Percentiles rank a stretch among this genome's conserved stretches.
phyloP scores from a whole-genome alignment of 2,329 filamentous ascomycete species.

The Aspergillus fischeri region DNA sequence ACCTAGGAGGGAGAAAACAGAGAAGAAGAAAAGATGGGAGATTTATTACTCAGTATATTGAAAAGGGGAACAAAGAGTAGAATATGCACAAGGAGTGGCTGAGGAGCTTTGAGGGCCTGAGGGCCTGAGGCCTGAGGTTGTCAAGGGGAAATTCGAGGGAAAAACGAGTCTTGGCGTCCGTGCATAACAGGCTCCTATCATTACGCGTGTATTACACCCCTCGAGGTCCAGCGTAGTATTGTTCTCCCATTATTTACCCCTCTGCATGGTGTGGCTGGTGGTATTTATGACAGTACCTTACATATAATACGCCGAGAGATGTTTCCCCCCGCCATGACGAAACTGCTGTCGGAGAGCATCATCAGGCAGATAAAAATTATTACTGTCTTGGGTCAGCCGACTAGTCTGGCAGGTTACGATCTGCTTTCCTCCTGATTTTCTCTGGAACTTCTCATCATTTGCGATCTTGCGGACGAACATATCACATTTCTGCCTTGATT shows the following conservation, averaged over 20 bases:
- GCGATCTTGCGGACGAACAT: background rate
- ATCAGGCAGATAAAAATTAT: conserved; percentile 21
- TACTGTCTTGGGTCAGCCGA: background rate
- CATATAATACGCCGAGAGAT: background rate
- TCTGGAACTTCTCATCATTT: background rate
- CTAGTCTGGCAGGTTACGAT: background rate
- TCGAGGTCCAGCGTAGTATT: background rate
- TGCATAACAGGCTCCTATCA: background rate
- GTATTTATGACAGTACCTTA: background rate
- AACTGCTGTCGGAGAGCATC: conserved; percentile 15
- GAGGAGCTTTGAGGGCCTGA: background rate
- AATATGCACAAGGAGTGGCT: background rate
- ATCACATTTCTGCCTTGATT: background rate
- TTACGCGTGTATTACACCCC: background rate
- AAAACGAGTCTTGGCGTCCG: background rate
- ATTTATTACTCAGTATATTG: conserved; percentile 1
- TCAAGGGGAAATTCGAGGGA: background rate
- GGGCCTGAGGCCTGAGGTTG: background rate
- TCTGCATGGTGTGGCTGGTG: background rate
- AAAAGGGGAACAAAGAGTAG: background rate
- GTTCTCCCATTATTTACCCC: background rate
- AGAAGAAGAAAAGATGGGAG: conserved; percentile 1
- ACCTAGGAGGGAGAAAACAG: conserved; percentile 1
- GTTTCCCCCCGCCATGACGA: conserved; percentile 23
- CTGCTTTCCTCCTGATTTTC: background rate